Evolutionary conservation across 2,329 filamentous ascomycete genomes (phyloP).

Genomic region (Nigrospora sphaerica): DNA sequence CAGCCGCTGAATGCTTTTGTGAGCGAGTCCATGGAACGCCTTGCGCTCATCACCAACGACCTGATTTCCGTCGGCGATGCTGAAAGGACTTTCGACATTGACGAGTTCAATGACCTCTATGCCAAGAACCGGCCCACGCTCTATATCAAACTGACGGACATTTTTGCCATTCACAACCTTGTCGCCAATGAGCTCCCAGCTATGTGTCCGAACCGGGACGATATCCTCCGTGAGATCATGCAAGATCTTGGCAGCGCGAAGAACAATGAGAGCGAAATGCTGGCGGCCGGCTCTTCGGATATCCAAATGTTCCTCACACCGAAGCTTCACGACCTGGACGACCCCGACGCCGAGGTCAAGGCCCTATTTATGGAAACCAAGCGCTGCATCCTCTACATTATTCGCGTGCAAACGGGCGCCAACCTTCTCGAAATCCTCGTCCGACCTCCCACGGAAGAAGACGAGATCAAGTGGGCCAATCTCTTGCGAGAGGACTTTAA

Average conservation of each 20-base stretch:
- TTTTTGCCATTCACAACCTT: slow-evolving; percentile 91
- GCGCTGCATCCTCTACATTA: slow-evolving; percentile 93
- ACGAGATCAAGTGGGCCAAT: slow-evolving; percentile 80
- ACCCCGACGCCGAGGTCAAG: slow-evolving; percentile 89
- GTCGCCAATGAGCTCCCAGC: slow-evolving; percentile 70
- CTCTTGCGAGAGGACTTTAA: slow-evolving; percentile 77
- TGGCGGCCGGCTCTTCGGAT: slow-evolving; percentile 77
- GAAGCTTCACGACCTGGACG: slow-evolving; percentile 82
- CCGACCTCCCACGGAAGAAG: slow-evolving; percentile 78
- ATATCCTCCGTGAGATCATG: slow-evolving; percentile 83
- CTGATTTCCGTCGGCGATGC: slow-evolving; percentile 80
- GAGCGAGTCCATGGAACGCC: slow-evolving; percentile 72
- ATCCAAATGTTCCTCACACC: slow-evolving; percentile 87
- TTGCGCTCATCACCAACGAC: slow-evolving; percentile 67
- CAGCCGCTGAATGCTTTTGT: slow-evolving; percentile 93
- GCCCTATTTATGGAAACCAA: slow-evolving; percentile 97
- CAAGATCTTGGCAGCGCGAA: slow-evolving; percentile 93
- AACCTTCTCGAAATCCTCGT: slow-evolving; percentile 95
- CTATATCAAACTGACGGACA: slow-evolving; percentile 98
- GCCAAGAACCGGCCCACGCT: slow-evolving; percentile 92
- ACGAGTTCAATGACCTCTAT: slow-evolving; percentile 97
- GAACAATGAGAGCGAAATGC: slow-evolving; percentile 90
- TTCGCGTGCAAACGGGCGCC: slow-evolving; percentile 84
- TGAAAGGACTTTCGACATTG: slow-evolving; percentile 92
- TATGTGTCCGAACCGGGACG: slow-evolving; percentile 75